These are phyloP conservation scores for Saturnispora hagleri DNA, from an alignment of 805 yeast genomes.

Conservation along the genomic window DNA sequence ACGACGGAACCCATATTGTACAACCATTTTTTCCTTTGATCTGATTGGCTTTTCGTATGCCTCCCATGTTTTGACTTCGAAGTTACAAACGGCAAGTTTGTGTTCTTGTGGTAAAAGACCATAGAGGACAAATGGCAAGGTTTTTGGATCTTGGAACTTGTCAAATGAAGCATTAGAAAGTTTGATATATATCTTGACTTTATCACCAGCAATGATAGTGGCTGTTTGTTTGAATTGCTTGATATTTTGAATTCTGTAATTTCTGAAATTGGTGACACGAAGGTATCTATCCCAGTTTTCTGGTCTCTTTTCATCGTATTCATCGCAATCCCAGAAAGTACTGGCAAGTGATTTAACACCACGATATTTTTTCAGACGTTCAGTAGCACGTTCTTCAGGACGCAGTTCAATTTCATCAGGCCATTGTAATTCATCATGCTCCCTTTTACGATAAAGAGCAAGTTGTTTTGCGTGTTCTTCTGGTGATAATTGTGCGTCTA, in stretches of 20 bases:
- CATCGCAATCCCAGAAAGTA: conserved; percentile 84
- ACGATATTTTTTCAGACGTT: conserved; percentile 68
- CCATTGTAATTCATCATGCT: conserved; percentile 79
- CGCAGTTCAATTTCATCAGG: conserved; percentile 90
- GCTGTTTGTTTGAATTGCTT: conserved; percentile 48
- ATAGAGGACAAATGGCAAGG: conserved; percentile 53
- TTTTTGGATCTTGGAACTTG: conserved; percentile 34
- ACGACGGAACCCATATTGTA: conserved; percentile 92
- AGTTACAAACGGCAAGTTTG: conserved; percentile 72
- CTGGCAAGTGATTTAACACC: conserved; percentile 78
- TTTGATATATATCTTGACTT: conserved; percentile 48
- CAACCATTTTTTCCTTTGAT: conserved; percentile 69
- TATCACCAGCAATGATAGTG: conserved; percentile 53
- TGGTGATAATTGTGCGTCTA: conserved; percentile 62
- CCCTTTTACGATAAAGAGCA: conserved; percentile 54
- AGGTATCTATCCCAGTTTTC: conserved; percentile 66
- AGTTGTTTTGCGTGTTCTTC: conserved; percentile 83
- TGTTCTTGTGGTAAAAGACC: conserved; percentile 81
- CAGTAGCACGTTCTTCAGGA: conserved; percentile 68
- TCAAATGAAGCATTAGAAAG: conserved; percentile 43
- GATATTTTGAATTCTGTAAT: conserved; percentile 57
- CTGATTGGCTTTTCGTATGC: conserved; percentile 80
- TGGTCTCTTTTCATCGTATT: conserved; percentile 64
- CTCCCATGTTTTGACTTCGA: conserved; percentile 81
- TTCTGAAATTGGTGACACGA: conserved; percentile 66